Evolutionary conservation across 2,329 filamentous ascomycete genomes (phyloP).

Genomic region (Aspergillus sp.): DNA sequence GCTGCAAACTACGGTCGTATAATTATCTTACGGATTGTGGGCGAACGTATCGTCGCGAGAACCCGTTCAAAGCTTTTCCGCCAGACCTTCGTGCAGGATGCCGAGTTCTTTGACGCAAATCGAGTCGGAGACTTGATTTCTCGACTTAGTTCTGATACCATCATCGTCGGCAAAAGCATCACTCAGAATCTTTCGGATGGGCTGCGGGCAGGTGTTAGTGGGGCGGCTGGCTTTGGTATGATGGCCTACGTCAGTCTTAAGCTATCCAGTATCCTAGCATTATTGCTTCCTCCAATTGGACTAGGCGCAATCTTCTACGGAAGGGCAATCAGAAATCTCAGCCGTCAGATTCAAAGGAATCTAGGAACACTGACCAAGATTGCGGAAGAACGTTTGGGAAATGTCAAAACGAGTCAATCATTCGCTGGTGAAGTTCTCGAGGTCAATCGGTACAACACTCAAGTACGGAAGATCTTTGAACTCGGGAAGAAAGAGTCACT

Average conservation of each 20-base stretch:
- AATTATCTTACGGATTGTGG: conserved; percentile 87
- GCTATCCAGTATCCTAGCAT: conserved; percentile 78
- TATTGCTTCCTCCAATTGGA: conserved; percentile 89
- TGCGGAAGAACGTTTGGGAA: conserved; percentile 94
- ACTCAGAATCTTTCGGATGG: conserved; percentile 97
- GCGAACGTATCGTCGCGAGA: conserved; percentile 88
- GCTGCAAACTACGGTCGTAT: conserved; percentile 92
- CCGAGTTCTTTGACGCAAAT: conserved; percentile 98
- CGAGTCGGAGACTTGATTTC: conserved; percentile 95
- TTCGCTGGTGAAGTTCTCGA: conserved; percentile 93
- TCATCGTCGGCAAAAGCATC: conserved; percentile 97
- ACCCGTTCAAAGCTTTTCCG: conserved; percentile 87
- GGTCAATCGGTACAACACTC: conserved; percentile 84
- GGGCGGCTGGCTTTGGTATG: conserved; percentile 80
- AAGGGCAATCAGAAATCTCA: conserved; percentile 81
- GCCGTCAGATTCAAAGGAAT: conserved; percentile 90
- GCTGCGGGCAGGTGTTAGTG: conserved; percentile 85
- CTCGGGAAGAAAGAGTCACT: conserved; percentile 84
- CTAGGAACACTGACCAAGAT: conserved; percentile 93
- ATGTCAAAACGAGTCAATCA: conserved; percentile 93
- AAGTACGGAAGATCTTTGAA: conserved; percentile 87
- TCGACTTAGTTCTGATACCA: conserved; percentile 89
- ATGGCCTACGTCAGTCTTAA: conserved; percentile 97
- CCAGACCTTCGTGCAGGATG: conserved; percentile 92
- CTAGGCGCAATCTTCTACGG: conserved; percentile 91